These are phyloP conservation scores for Colletotrichum kahawae DNA, from an alignment of 2,329 filamentous ascomycete species.

Conservation along the genomic window DNA sequence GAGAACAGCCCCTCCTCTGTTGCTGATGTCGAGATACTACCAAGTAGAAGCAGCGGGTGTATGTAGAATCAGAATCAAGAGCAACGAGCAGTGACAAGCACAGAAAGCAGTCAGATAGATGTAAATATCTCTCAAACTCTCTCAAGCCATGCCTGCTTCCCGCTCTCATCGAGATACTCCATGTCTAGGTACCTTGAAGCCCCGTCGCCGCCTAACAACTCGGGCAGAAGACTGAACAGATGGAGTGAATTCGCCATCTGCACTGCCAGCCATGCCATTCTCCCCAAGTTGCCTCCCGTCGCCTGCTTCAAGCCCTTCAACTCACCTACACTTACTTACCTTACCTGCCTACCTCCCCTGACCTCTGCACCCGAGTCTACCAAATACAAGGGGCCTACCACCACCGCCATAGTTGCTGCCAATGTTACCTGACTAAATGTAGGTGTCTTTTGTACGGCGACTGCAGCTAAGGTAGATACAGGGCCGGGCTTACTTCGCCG, in stretches of 20 bases:
- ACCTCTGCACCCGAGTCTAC: not conserved
- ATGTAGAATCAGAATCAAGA: not conserved
- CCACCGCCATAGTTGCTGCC: not conserved
- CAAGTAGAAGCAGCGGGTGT: not conserved
- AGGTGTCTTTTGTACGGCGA: not conserved
- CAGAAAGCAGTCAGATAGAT: not conserved
- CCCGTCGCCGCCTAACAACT: slow-evolving; percentile 10
- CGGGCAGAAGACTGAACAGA: not conserved
- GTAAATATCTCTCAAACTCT: not conserved
- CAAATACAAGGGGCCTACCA: not conserved
- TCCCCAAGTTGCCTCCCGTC: not conserved
- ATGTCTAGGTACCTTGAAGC: not conserved
- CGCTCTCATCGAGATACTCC: not conserved
- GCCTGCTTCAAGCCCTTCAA: not conserved
- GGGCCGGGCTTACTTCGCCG: not conserved
- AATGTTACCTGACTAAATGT: not conserved
- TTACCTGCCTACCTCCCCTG: not conserved
- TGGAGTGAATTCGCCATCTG: slow-evolving; percentile 6
- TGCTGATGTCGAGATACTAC: not conserved
- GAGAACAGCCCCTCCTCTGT: not conserved
- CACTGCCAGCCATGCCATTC: not conserved
- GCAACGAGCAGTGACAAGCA: not conserved
- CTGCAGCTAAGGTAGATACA: not conserved
- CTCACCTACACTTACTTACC: not conserved
- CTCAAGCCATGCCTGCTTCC: not conserved